Conservation (phyloP, 768 basidiomycete genomes). For the Rhodotorula paludigena region DNA sequence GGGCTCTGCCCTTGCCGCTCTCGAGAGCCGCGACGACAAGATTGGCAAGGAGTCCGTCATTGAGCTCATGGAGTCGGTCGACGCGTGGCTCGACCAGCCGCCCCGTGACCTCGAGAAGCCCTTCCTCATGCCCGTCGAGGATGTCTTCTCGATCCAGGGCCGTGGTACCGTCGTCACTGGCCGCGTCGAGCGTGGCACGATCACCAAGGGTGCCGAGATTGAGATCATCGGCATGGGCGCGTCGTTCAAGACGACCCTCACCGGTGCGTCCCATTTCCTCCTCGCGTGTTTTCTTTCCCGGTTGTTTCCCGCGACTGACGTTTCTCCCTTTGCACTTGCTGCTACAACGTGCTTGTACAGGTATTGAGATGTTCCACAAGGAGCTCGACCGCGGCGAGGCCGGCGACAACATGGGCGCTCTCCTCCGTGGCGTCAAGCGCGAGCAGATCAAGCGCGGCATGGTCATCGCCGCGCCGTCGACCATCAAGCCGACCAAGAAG, state of each 20-base stretch:
- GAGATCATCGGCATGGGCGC: constrained; percentile 84
- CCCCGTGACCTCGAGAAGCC: constrained; percentile 94
- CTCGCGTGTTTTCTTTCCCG: not conserved
- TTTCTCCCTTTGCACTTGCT: not conserved
- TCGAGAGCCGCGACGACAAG: constrained; percentile 72
- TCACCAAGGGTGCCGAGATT: constrained; percentile 85
- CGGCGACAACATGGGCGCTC: constrained; percentile 97
- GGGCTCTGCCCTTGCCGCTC: constrained; percentile 92
- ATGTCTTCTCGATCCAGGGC: constrained; percentile 95
- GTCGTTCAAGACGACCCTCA: constrained; percentile 82
- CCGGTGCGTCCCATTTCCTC: constrained; percentile 69
- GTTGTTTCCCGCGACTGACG: not conserved
- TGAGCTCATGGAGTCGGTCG: constrained; percentile 78
- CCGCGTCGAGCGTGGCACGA: constrained; percentile 85
- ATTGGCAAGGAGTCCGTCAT: constrained; percentile 74
- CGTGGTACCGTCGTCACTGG: constrained; percentile 97
- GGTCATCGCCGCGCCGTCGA: constrained; percentile 78
- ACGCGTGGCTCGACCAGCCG: constrained; percentile 91
- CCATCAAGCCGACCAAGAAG: constrained; percentile 89
- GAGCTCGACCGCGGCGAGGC: constrained; percentile 96
- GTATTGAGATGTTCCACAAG: constrained; percentile 94
- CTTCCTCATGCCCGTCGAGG: constrained; percentile 93
- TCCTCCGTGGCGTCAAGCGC: constrained; percentile 93
- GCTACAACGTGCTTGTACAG: not conserved
- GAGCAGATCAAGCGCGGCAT: constrained; percentile 92